Base-by-base conservation (phyloP, 768 basidiomycete species). In the Panaeolus papilionaceus region DNA sequence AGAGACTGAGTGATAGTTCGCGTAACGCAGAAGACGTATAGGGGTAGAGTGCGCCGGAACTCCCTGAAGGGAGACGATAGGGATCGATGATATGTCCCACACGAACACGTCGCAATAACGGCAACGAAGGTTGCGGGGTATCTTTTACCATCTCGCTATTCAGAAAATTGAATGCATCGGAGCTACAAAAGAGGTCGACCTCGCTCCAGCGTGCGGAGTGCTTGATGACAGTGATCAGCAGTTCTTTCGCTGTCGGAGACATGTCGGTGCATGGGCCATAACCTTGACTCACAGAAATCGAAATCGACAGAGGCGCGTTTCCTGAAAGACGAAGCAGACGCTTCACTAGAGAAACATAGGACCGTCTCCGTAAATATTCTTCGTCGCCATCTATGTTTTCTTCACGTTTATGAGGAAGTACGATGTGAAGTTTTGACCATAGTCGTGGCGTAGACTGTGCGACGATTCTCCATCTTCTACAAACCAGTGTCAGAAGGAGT, bases 381-480 rank as follows among this genome's bases (percentile, higher is more conserved):
- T 23, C 10, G 8, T 26, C 49, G 23, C 8, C 11, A 20, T 11
- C 10, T 5, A 11, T 51, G 49, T 23, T 7, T 51, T 1, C 5
- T 33, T 33, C 33, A 33, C 16, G 49, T 14, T 51, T 10, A 23
- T 23, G 26, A 6, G 26, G 49, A 51, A 51, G 49, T 9, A 63
- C 45, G 37, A 71, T 62, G 58, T 73, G 68, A 4, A 72, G 38
- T 2, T 64, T 67, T 0, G 71, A 62, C 74, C 75, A 77, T 18
- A 77, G 58, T 1, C 63, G 64, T 2, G 76, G 76, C 6, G 71
- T 73, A 1, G 72, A 64, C 28, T 71, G 38, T 4, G 72, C 71
- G 23, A 71, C 44, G 5, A 61, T 20, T 2, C 75, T 39, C 76
- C 76, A 75, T 2, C 37, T 18, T 2, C 64, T 68, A n/a, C 68